phyloP scores from a whole-genome alignment of 305 asterid genomes.

The Vinca major region DNA sequence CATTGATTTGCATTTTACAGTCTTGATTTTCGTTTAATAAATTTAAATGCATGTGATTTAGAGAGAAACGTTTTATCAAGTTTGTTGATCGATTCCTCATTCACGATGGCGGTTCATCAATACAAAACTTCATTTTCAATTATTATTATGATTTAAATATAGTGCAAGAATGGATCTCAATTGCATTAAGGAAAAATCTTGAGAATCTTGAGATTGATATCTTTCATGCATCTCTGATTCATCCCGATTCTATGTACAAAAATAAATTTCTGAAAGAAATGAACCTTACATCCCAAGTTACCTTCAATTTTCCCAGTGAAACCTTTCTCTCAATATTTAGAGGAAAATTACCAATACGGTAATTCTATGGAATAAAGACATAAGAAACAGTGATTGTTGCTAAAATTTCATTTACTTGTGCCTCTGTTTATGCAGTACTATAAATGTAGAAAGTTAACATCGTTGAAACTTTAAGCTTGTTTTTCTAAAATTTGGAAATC shows the following conservation, averaged over 20 bases:
- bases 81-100: neutral
- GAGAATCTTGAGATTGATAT: neutral
- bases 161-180: neutral
- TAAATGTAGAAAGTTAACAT: neutral
- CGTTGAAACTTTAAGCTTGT: neutral
- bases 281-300: neutral
- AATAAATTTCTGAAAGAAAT: neutral
- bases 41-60: neutral
- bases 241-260: neutral
- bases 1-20: too few species aligned
- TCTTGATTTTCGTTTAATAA: too few species aligned
- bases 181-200: neutral
- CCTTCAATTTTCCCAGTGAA: neutral
- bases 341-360: neutral
- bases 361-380: neutral
- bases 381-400: neutral
- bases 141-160: neutral
- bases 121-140: neutral
- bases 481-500: neutral
- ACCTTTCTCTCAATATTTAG: neutral
- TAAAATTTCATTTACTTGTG: neutral
- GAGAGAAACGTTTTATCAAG: neutral
- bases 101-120: neutral
- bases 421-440: neutral
- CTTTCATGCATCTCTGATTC: neutral